A percentile compares a stretch with the other conserved stretches of the same genome.
These are phyloP conservation scores for Hypoxylon cercidicola DNA, from an alignment of 495 filamentous ascomycete genomes.

Conservation along the genomic window DNA sequence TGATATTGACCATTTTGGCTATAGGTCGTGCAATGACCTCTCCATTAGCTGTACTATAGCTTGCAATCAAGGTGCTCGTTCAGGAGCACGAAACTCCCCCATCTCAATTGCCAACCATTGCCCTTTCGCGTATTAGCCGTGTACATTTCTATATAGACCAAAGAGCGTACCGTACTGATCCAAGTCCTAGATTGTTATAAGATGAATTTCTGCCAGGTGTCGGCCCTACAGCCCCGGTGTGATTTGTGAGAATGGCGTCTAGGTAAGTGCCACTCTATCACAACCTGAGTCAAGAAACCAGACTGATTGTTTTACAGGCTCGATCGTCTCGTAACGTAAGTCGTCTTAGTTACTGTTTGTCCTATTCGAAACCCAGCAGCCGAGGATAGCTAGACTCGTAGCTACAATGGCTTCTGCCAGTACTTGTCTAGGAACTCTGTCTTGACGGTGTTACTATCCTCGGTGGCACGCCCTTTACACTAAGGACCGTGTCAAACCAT, in stretches of 20 bases:
- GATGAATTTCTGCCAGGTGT: constrained; percentile 40
- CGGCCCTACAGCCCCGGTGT: constrained; percentile 45
- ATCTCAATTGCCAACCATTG: constrained; percentile 11
- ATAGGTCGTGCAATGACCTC: not conserved
- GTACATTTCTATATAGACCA: constrained; percentile 4
- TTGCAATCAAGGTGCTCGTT: constrained; percentile 22
- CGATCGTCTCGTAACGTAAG: constrained; percentile 94
- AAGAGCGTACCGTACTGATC: constrained; percentile 15
- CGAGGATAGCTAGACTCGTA: not conserved
- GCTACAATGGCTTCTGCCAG: no score
- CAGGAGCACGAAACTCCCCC: constrained; percentile 10
- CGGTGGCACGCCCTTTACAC: no score
- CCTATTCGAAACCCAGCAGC: not conserved
- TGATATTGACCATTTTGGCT: constrained; percentile 12
- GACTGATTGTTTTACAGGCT: constrained; percentile 65
- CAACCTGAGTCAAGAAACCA: constrained; percentile 4
- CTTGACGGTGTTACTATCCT: no score
- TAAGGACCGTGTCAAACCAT: no score
- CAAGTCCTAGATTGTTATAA: constrained; percentile 36
- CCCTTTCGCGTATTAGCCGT: not conserved
- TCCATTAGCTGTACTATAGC: constrained; percentile 8
- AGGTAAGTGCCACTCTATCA: constrained; percentile 53
- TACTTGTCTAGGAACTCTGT: no score
- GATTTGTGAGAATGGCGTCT: constrained; percentile 62
- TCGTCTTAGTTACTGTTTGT: constrained; percentile 36